phyloP scores from a whole-genome alignment of 2,329 filamentous ascomycete genomes.

The Cordyceps pruinosa region DNA sequence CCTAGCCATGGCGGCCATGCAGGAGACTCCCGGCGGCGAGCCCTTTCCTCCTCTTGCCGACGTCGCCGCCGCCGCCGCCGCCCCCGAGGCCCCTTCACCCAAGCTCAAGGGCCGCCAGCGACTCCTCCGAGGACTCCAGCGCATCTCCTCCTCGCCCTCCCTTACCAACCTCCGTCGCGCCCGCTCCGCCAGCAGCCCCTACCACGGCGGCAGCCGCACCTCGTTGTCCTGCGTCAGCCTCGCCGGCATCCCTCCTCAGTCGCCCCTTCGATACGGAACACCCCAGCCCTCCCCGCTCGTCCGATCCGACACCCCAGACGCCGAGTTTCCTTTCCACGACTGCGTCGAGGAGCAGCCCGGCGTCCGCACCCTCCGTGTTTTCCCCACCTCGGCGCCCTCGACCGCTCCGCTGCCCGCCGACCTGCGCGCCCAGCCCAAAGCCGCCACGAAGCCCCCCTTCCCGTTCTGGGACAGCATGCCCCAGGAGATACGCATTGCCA shows the following conservation, averaged over 20 bases:
- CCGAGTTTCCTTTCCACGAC: conserved; percentile 35
- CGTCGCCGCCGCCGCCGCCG: conserved; percentile 1
- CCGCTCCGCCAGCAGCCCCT: conserved; percentile 61
- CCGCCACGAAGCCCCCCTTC: conserved; percentile 32
- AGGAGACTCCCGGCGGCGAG: conserved; percentile 19
- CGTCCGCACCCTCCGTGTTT: conserved; percentile 46
- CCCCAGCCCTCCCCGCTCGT: conserved; percentile 36
- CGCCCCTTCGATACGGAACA: conserved; percentile 25
- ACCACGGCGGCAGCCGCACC: conserved; percentile 41
- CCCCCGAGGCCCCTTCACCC: conserved; percentile 21
- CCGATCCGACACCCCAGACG: conserved; percentile 32
- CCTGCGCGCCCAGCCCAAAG: conserved; percentile 27
- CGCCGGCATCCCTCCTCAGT: conserved; percentile 28
- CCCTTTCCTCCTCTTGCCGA: conserved; percentile 12
- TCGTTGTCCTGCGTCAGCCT: conserved; percentile 51
- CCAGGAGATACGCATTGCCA: conserved; percentile 69
- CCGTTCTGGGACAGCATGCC: conserved; percentile 80
- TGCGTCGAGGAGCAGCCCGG: conserved; percentile 41
- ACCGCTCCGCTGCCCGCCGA: conserved; percentile 60
- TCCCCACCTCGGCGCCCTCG: conserved; percentile 29
- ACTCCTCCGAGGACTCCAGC: conserved; percentile 66
- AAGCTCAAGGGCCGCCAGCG: conserved; percentile 64
- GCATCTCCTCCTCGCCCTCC: conserved; percentile 75
- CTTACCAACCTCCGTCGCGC: conserved; percentile 57
- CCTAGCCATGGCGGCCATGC: conserved; percentile 17